Evolutionary conservation across 805 yeast species (phyloP).

Genomic region (Kuraishia ogatae): DNA sequence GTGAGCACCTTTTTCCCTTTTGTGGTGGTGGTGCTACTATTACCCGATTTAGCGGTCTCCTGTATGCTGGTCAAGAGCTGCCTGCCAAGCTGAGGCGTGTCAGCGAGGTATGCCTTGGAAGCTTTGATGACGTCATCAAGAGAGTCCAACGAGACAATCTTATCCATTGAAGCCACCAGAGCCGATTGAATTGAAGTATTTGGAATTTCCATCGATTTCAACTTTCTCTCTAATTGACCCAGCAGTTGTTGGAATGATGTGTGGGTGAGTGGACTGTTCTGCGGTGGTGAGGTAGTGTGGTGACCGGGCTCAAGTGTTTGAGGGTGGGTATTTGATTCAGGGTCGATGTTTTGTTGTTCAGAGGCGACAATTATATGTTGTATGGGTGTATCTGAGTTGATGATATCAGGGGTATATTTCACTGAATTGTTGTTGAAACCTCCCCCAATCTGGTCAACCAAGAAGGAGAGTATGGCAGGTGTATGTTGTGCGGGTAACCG

Average conservation of each 20-base stretch:
- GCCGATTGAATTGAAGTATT: neutral
- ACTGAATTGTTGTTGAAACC: too few species aligned
- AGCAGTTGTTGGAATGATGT: neutral
- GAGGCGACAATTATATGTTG: too few species aligned
- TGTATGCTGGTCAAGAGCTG: neutral
- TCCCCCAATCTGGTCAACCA: slow-evolving; percentile 21
- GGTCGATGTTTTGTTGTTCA: too few species aligned
- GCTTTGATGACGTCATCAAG: slow-evolving; percentile 30
- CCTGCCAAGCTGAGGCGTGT: slow-evolving; percentile 21
- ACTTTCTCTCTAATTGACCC: neutral
- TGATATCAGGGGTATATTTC: too few species aligned
- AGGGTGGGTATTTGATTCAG: too few species aligned
- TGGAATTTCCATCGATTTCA: too few species aligned
- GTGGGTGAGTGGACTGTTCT: neutral
- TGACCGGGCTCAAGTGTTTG: neutral
- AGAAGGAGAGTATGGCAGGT: slow-evolving; percentile 29
- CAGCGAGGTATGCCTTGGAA: slow-evolving; percentile 23
- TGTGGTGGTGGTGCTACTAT: slow-evolving; percentile 8
- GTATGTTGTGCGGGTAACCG: slow-evolving; percentile 27
- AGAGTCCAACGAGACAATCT: slow-evolving; percentile 36
- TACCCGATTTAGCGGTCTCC: neutral
- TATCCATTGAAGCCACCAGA: slow-evolving; percentile 26
- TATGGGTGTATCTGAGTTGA: too few species aligned
- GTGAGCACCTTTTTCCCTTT: slow-evolving; percentile 20
- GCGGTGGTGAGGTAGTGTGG: neutral